Base-by-base conservation (phyloP, 140 eudicot genomes). In the Erigeron philadelphicus region DNA sequence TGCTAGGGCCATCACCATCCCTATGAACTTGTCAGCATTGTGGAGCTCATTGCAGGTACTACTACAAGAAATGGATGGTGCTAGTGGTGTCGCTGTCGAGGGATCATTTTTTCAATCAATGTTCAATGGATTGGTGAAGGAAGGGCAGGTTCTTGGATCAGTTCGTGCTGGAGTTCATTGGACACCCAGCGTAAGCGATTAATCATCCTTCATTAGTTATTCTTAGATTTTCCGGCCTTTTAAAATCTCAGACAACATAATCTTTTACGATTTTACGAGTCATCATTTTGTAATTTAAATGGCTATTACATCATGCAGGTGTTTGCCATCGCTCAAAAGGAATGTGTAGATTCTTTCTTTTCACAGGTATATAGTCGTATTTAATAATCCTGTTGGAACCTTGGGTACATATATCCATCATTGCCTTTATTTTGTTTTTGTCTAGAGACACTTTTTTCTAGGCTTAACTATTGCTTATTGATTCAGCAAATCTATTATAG, bases 151-250 rank as follows among this genome's bases (percentile, higher is more conserved):
- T 74, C 97, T 94, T 76, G 99, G 99, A 18, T 89, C 97, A 4
- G 82, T 94, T 83, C 99, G 99, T 56, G 97, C 99, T 72, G 99
- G 99, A 80, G 95, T 94, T 70, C 97, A 89, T 70, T 94, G 99
- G 97, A 94, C 99, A 11, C 99, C 99, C 41, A 75, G 84, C 49
- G 99, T 94, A 80, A 41, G 97, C 77, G 55, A 74, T 59, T 43
- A 6, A 57, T 48, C 7, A 63, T 17, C 65, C 52, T 0, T 18
- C 40, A 61, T 35, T 46, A 31, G 3, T 6, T 31, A 11, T 35
- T 61, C 15, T 59, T 57, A 18, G 40, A 13, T 71, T 57, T 57
- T 21, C 11, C 15, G 72, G 49, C 4, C 1, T 25, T 50, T 47
- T 31, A 31, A 35, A 49, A 25, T 12, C 50, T 67, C 49, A 25